Conservation (phyloP, 2,329 filamentous ascomycete genomes). For the Neonectria magnoliae region DNA sequence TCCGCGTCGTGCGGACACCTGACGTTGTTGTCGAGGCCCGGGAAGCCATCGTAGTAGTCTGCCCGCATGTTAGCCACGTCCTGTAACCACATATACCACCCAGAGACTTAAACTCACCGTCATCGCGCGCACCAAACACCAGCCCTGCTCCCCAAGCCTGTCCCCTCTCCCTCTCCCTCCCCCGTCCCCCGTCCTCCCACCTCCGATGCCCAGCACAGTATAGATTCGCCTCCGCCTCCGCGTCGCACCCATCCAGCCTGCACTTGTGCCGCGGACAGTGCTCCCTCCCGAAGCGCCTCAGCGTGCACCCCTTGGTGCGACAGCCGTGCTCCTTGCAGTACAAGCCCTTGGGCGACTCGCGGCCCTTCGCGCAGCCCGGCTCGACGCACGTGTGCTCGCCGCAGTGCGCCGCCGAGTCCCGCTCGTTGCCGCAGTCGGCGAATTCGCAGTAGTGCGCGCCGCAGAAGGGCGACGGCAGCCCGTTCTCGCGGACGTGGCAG, state of each 20-base stretch:
- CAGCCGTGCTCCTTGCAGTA: constrained; percentile 45
- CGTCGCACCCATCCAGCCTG: constrained; percentile 37
- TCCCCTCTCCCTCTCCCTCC: constrained; percentile 14
- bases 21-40: constrained; percentile 19
- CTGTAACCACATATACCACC: too few relatives aligned
- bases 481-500: constrained; percentile 42
- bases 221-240: constrained; percentile 31
- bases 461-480: constrained; percentile 40
- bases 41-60: constrained; percentile 23
- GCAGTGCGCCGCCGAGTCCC: constrained; percentile 36
- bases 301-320: constrained; percentile 33
- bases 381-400: constrained; percentile 43
- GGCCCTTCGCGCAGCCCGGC: constrained; percentile 36
- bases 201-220: constrained; percentile 39
- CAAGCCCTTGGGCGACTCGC: constrained; percentile 5
- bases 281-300: constrained; percentile 31
- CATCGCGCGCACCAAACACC: constrained; percentile 32
- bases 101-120: constrained; percentile 34
- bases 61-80: constrained; percentile 6
- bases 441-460: constrained; percentile 44
- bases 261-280: constrained; percentile 44
- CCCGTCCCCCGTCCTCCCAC: constrained; percentile 16
- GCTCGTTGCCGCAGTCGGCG: constrained; percentile 39
- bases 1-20: constrained; percentile 25
- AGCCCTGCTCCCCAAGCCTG: constrained; percentile 20